Conservation (phyloP, 1,284 basidiomycete species). For the Takashimella tepidaria region DNA sequence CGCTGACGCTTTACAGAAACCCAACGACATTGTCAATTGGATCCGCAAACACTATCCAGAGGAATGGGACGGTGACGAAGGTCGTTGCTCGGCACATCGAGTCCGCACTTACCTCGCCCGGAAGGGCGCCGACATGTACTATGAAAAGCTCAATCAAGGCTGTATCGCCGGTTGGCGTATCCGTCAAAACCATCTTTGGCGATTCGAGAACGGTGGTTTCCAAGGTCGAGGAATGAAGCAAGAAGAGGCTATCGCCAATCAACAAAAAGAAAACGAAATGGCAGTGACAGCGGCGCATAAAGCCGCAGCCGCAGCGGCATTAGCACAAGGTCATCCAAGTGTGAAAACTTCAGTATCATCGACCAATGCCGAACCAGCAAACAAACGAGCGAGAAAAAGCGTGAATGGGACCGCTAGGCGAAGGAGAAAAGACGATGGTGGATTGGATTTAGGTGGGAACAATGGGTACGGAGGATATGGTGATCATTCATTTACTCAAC, state of each 20-base stretch:
- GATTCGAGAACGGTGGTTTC: constrained; percentile 45
- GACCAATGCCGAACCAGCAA: constrained; percentile 5
- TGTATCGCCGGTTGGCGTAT: constrained; percentile 45
- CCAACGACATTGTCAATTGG: constrained; percentile 47
- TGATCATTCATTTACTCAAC: neutral
- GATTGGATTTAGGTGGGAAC: neutral
- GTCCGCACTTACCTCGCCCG: constrained; percentile 45
- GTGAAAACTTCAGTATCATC: constrained; percentile 39
- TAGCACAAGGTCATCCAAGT: constrained; percentile 43
- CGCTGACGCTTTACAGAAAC: constrained; percentile 33
- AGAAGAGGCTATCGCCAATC: constrained; percentile 40
- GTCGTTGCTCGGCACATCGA: constrained; percentile 43
- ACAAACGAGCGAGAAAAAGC: constrained; percentile 17
- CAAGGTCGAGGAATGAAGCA: constrained; percentile 47
- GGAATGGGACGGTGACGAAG: constrained; percentile 47
- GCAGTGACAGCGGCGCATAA: constrained; percentile 39
- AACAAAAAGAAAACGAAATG: constrained; percentile 38
- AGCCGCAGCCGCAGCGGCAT: constrained; percentile 40
- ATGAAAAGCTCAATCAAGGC: constrained; percentile 45
- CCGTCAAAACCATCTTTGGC: constrained; percentile 45
- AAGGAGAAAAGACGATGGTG: constrained; percentile 14
- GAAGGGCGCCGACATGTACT: constrained; percentile 48
- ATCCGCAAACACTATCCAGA: constrained; percentile 45
- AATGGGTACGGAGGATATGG: no score
- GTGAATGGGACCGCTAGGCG: constrained; percentile 16